These are phyloP conservation scores for Debaryomycetaceae sp. DNA, from an alignment of 1,139 yeast genomes.

Conservation along the genomic window DNA sequence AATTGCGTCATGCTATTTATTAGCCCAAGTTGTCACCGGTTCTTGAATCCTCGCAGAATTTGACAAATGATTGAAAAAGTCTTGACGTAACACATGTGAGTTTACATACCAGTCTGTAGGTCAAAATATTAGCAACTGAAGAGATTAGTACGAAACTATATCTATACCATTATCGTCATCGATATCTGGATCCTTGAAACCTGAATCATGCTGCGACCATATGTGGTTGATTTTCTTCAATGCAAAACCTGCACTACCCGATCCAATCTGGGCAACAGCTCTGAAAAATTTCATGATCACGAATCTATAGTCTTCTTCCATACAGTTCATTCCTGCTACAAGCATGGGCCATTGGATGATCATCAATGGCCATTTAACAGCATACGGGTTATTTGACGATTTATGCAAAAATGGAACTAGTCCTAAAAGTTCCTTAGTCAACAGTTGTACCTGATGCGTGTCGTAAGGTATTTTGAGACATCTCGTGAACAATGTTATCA, in stretches of 20 bases:
- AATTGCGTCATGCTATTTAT: too few relatives aligned
- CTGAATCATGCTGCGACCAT: constrained; percentile 25
- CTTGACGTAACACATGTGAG: too few relatives aligned
- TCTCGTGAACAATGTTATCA: constrained; percentile 23
- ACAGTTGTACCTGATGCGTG: constrained; percentile 25
- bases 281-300: constrained; percentile 38
- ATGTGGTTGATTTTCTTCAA: constrained; percentile 31
- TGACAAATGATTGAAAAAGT: too few relatives aligned
- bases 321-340: constrained; percentile 52
- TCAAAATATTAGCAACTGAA: too few relatives aligned
- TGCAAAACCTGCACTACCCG: constrained; percentile 44
- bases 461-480: constrained; percentile 29
- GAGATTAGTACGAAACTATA: neutral
- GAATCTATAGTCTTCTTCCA: constrained; percentile 36
- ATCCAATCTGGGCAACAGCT: constrained; percentile 39
- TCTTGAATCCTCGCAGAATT: too few relatives aligned
- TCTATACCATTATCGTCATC: neutral
- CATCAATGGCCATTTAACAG: constrained; percentile 24
- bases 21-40: too few relatives aligned
- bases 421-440: constrained; percentile 23
- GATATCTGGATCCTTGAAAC: neutral
- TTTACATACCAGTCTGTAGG: too few relatives aligned
- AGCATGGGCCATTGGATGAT: constrained; percentile 57
- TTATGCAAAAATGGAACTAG: constrained; percentile 16
- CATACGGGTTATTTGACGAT: constrained; percentile 12